Evolutionary conservation across 768 basidiomycete genomes (phyloP).

Genomic region (Candolleomyces efflorescens): DNA sequence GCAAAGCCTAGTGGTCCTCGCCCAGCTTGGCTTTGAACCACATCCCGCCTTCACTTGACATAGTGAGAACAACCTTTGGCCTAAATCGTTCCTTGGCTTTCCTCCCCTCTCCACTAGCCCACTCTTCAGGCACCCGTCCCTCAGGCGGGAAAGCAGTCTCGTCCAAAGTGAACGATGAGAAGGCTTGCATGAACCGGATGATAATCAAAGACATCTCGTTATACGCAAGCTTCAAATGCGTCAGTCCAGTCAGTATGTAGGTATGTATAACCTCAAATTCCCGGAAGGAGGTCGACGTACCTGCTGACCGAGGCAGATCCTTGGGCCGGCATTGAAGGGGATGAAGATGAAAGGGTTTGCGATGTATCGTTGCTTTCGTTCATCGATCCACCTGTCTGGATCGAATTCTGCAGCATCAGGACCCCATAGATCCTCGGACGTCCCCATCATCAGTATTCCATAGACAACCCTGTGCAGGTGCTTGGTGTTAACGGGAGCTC

Average conservation of each 20-base stretch:
- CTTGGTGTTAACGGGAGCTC: neutral
- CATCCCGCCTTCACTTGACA: constrained; percentile 19
- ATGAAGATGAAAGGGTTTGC: constrained; percentile 67
- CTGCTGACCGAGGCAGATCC: constrained; percentile 52
- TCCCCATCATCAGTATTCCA: constrained; percentile 31
- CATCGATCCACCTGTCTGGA: constrained; percentile 49
- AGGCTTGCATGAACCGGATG: constrained; percentile 41
- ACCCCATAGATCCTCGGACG: constrained; percentile 43
- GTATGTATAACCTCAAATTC: too few species aligned
- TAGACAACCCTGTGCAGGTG: constrained; percentile 17
- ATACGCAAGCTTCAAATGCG: constrained; percentile 40
- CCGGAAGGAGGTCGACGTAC: constrained; percentile 6
- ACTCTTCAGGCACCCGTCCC: constrained; percentile 32
- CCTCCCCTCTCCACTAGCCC: constrained; percentile 23
- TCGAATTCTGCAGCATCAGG: constrained; percentile 45
- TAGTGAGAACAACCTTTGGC: constrained; percentile 10
- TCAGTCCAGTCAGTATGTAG: too few species aligned
- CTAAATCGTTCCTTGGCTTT: constrained; percentile 30
- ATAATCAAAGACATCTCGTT: constrained; percentile 47
- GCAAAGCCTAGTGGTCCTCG: neutral
- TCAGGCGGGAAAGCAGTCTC: constrained; percentile 30
- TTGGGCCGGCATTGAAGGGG: constrained; percentile 65
- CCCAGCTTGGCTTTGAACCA: constrained; percentile 12
- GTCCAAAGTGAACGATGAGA: constrained; percentile 33
- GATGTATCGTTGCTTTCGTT: constrained; percentile 46